phyloP scores from a whole-genome alignment of 148 eudicot genomes.

The Diospyros kaki region DNA sequence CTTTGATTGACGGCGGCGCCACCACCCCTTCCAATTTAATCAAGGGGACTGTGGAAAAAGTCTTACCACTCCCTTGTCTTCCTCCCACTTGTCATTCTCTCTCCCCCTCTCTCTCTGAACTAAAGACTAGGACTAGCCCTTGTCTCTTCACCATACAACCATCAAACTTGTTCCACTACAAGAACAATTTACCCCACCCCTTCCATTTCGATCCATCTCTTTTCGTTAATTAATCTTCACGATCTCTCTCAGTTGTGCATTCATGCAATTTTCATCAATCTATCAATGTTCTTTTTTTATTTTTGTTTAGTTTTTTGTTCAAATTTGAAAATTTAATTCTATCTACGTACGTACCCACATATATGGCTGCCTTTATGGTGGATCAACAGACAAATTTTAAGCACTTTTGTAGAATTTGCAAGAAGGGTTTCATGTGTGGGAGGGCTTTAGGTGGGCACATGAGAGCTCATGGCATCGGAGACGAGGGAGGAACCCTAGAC shows the following conservation, averaged over 20 bases:
- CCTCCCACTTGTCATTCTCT: conserved; percentile 72
- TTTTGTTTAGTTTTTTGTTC: too few species aligned
- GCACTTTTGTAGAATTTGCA: conserved; percentile 67
- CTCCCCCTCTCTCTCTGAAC: conserved; percentile 30
- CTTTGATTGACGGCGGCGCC: neutral
- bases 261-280: conserved; percentile 21
- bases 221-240: conserved; percentile 6
- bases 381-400: conserved; percentile 57
- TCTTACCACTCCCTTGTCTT: conserved; percentile 30
- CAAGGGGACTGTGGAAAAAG: conserved; percentile 28
- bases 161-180: conserved; percentile 41
- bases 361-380: conserved; percentile 31
- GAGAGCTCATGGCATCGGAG: conserved; percentile 91
- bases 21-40: too few species aligned
- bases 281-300: too few species aligned
- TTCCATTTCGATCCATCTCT: conserved; percentile 4
- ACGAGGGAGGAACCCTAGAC: conserved; percentile 42
- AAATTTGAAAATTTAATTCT: too few species aligned
- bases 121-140: conserved; percentile 67
- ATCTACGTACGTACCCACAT: too few species aligned
- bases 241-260: neutral
- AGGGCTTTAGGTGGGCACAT: conserved; percentile 83
- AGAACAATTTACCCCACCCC: conserved; percentile 25
- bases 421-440: conserved; percentile 61
- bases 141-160: conserved; percentile 46